Percentiles rank a stretch among this genome's conserved stretches.
Conservation (phyloP, 164 flowering plant genomes). For the grape (Vitis vinifera) region DNA sequence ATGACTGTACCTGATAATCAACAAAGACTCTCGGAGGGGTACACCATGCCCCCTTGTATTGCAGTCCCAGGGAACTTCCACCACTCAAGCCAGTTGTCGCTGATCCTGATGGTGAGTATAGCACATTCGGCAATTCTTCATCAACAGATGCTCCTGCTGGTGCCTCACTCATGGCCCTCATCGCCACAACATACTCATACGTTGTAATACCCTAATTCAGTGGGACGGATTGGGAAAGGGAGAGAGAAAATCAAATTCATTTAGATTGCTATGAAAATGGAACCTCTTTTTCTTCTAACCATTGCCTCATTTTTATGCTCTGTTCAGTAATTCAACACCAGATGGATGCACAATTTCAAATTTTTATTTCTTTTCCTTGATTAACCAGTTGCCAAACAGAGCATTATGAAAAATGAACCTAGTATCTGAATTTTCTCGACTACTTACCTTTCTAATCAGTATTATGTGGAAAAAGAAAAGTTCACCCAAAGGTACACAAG, state of each 20-base stretch:
- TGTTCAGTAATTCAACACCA: too few species aligned
- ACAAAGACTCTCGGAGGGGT: slow-evolving; percentile 95
- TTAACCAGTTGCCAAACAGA: background rate
- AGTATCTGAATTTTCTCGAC: background rate
- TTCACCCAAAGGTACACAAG: slow-evolving; percentile 88
- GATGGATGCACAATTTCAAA: too few species aligned
- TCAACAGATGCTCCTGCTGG: slow-evolving; percentile 69
- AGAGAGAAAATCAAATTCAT: too few species aligned
- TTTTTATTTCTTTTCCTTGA: too few species aligned
- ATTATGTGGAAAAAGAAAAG: slow-evolving; percentile 97
- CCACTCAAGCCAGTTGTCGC: slow-evolving; percentile 91
- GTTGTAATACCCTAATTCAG: slow-evolving; percentile 84
- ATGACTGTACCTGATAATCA: slow-evolving; percentile 78
- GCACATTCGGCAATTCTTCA: slow-evolving; percentile 57
- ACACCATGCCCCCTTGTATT: slow-evolving; percentile 93
- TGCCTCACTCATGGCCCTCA: slow-evolving; percentile 90
- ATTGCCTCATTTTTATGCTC: too few species aligned
- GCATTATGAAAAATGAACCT: background rate
- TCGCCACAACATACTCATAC: slow-evolving; percentile 93
- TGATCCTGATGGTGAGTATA: slow-evolving; percentile 84
- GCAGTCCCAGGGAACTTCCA: slow-evolving; percentile 90
- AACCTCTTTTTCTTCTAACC: too few species aligned
- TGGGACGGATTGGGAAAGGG: too few species aligned
- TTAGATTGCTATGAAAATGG: too few species aligned
- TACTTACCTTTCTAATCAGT: slow-evolving; percentile 81